Conservation (phyloP, 805 yeast species). For the Suhomyces pyralidae region DNA sequence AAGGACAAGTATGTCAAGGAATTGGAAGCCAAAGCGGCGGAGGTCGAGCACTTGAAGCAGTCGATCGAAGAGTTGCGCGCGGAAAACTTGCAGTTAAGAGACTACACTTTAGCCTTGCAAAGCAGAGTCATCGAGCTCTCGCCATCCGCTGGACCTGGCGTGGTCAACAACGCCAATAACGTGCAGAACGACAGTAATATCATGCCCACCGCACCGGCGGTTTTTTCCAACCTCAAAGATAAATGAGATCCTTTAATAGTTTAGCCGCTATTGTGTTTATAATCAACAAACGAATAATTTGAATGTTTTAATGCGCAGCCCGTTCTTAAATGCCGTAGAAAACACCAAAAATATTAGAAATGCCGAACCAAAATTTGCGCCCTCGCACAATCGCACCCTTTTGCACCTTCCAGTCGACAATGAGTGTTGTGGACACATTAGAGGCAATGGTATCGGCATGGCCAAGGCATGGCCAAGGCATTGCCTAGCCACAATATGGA, state of each 20-base stretch:
- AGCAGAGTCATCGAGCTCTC: constrained; percentile 55
- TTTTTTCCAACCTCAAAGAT: constrained; percentile 5
- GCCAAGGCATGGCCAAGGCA: background rate
- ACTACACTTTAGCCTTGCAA: constrained; percentile 68
- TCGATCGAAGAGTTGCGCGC: constrained; percentile 63
- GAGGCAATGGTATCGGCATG: background rate
- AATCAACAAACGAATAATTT: background rate
- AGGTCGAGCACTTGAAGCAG: constrained; percentile 59
- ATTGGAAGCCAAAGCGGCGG: constrained; percentile 66
- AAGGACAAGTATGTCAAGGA: constrained; percentile 80
- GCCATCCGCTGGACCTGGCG: constrained; percentile 9
- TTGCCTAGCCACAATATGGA: background rate
- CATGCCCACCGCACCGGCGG: constrained; percentile 12
- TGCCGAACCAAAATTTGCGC: background rate
- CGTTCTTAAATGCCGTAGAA: background rate
- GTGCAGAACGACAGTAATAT: constrained; percentile 1
- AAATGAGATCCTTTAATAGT: background rate
- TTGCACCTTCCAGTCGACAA: background rate
- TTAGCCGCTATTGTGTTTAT: background rate
- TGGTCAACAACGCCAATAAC: background rate
- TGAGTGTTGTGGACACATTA: background rate
- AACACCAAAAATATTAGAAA: background rate
- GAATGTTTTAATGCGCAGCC: background rate
- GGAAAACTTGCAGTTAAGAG: constrained; percentile 71
- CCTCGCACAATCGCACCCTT: background rate